Base-by-base conservation (phyloP, 2,329 filamentous ascomycete genomes). In the Fusarium setosum region DNA sequence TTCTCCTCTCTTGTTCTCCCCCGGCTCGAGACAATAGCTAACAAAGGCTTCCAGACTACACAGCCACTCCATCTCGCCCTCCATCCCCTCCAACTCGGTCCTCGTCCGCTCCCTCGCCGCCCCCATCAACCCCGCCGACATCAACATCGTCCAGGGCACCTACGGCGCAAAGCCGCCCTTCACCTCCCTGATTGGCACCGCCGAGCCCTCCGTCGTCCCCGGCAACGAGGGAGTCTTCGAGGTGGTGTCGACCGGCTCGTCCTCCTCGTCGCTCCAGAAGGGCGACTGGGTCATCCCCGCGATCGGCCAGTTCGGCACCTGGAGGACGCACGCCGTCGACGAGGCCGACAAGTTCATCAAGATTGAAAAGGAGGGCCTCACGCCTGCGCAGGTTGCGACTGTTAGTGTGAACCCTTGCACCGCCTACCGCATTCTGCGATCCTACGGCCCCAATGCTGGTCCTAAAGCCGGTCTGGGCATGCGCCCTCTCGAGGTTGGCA, bases 221-320 rank as follows among this genome's bases (percentile, higher is more conserved):
- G 94, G 94, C 23, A 98, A 97, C 76, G 96, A 99, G 78, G 96
- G 92, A 44, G 93, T 95, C 37, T 97, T 97, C 69, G 93, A 98
- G 78, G 90, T 98, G n/a, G 80, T 93, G 20, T 84, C 90, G 2
- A 82, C 88, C 2, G 91, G 93, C 1, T 84, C 87, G 1, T 80
- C 81, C 20, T 85, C 84, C 11, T 74, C 77, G 1, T 72, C 73
- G 4, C 80, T 97, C 21, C 74, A 82, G 20, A 90, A 87, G 69
- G 96, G 95, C 59, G 95, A 99, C 76, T 98, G 96, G 94, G 95
- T 97, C 9, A 92, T 98, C 63, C 95, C 96, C 79, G 91, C 91
- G 56, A 82, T 83, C 47, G 92, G 93, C 1, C 90, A 92, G 6
- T 93, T 96, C 75, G 96, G 96, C 32, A 98, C 96, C 12, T 98